phyloP scores from a whole-genome alignment of 768 basidiomycete genomes.

The Suillus americanus region DNA sequence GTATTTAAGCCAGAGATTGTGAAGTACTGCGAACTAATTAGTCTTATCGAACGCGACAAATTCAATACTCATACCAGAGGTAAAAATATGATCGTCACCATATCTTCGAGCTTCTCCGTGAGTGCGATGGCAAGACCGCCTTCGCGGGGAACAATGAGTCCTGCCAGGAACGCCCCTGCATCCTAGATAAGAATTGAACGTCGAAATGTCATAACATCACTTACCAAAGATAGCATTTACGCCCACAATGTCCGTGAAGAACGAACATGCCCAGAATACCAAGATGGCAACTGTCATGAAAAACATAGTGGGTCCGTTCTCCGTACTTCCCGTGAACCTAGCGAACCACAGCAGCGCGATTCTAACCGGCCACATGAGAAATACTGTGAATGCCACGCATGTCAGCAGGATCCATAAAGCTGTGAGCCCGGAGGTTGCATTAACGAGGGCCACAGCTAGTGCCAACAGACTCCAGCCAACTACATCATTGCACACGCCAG shows the following conservation, averaged over 20 bases:
- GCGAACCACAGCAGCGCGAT: conserved; percentile 69
- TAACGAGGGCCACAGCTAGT: conserved; percentile 88
- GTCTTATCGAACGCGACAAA: neutral
- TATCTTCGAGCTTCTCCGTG: conserved; percentile 93
- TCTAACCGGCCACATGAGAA: conserved; percentile 72
- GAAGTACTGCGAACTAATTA: conserved; percentile 66
- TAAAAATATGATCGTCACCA: conserved; percentile 87
- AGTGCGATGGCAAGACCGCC: conserved; percentile 82
- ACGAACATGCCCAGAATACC: conserved; percentile 81
- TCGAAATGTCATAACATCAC: conserved; percentile 11
- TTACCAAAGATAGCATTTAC: conserved; percentile 89
- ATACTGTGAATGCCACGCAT: conserved; percentile 77
- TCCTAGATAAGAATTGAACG: neutral
- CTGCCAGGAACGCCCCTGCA: conserved; percentile 78
- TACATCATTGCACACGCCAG: conserved; percentile 89
- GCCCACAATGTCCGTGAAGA: conserved; percentile 95
- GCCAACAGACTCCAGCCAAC: conserved; percentile 90
- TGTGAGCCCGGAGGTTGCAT: conserved; percentile 77
- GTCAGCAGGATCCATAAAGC: conserved; percentile 84
- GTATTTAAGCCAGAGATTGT: conserved; percentile 93
- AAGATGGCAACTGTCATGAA: conserved; percentile 89
- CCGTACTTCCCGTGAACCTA: conserved; percentile 71
- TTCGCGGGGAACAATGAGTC: conserved; percentile 82
- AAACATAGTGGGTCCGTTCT: conserved; percentile 80
- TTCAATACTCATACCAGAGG: conserved; percentile 61